Conservation (phyloP, 495 filamentous ascomycete species). For the Tirmania nivea region DNA sequence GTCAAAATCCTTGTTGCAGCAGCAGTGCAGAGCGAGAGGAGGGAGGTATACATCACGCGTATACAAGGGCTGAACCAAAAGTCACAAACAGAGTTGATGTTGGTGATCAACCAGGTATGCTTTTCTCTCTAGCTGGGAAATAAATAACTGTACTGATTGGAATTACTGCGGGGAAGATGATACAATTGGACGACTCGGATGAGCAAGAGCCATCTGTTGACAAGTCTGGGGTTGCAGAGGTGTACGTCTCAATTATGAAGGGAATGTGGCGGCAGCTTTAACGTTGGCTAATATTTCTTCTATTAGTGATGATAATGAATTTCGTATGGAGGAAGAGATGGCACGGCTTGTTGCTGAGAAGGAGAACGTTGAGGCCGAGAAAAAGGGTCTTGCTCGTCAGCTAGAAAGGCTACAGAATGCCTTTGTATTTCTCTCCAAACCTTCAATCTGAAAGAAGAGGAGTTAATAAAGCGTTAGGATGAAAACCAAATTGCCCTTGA, state of each 20-base stretch:
- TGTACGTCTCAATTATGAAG: background rate
- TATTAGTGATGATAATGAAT: constrained; percentile 13
- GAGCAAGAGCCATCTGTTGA: background rate
- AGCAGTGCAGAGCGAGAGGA: constrained; percentile 17
- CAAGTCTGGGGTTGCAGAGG: background rate
- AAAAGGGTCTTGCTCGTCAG: constrained; percentile 8
- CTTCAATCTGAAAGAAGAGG: background rate
- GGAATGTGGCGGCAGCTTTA: too few relatives aligned
- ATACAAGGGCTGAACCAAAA: constrained; percentile 14
- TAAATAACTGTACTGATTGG: background rate
- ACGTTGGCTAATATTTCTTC: background rate
- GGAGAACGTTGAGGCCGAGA: constrained; percentile 14
- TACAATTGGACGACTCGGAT: constrained; percentile 4
- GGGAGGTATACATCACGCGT: constrained; percentile 17
- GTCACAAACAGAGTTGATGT: constrained; percentile 19
- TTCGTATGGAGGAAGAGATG: constrained; percentile 20
- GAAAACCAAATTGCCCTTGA: constrained; percentile 11
- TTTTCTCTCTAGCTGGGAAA: background rate
- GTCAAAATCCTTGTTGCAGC: constrained; percentile 20
- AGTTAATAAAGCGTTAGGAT: constrained; percentile 1
- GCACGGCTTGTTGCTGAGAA: constrained; percentile 17
- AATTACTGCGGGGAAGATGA: constrained; percentile 8
- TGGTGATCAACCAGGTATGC: constrained; percentile 13
- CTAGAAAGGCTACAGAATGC: constrained; percentile 10
- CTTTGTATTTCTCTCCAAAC: constrained; percentile 3